Conservation (phyloP, 805 yeast genomes). For the Isabelozyma rhagii region DNA sequence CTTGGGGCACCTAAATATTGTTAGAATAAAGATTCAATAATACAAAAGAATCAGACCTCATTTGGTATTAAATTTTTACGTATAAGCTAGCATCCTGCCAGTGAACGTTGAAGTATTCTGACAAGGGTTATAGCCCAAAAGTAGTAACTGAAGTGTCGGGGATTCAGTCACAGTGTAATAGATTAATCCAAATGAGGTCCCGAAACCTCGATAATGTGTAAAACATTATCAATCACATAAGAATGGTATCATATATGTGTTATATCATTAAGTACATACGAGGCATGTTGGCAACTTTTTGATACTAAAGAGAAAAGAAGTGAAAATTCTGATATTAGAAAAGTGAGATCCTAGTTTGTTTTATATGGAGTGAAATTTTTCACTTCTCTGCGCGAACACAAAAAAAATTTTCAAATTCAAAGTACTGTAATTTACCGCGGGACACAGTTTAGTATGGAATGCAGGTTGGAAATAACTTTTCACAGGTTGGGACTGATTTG, state of each 20-base stretch:
- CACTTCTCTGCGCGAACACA: not conserved
- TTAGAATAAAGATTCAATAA: constrained; percentile 16
- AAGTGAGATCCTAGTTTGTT: not conserved
- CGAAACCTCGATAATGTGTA: constrained; percentile 53
- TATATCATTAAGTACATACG: constrained; percentile 44
- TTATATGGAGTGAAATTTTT: not conserved
- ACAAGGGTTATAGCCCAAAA: not conserved
- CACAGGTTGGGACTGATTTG: not conserved
- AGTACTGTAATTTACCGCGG: not conserved
- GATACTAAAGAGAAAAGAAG: constrained; percentile 8
- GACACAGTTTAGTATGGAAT: not conserved
- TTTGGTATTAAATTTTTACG: not conserved
- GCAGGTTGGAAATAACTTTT: constrained; percentile 1
- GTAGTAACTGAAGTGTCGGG: constrained; percentile 84
- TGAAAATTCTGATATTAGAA: constrained; percentile 3
- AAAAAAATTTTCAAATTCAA: constrained; percentile 1
- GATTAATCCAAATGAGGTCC: constrained; percentile 52
- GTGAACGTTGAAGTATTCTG: not conserved
- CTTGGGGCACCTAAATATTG: constrained; percentile 84
- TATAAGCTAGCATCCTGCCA: not conserved
- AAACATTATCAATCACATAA: constrained; percentile 1
- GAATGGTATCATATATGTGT: constrained; percentile 1
- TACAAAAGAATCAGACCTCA: not conserved
- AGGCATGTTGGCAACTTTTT: constrained; percentile 48
- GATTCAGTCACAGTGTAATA: constrained; percentile 56